Evolutionary conservation across 345 rosid genomes (phyloP), one percentile per base, ranked within the genome.

Genomic region (Camelina laxa): DNA sequence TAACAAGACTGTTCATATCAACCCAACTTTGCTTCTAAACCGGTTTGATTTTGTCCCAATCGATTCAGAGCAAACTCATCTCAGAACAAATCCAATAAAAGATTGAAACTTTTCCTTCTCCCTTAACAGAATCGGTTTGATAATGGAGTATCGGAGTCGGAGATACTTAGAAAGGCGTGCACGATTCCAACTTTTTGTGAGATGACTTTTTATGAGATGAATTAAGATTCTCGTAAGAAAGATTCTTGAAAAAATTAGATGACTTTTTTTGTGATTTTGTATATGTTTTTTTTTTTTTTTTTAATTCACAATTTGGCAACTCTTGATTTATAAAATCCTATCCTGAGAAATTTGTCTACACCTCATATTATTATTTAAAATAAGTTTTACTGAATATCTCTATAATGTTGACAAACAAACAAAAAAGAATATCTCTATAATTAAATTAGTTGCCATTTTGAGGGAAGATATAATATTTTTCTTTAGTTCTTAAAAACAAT

Each of bases 1-100:
- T 82, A 16, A 84, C 74, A 74, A 91, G 65, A 73, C 86, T 77
- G 48, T 75, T 83, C 81, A 83, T 83, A 64, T 77, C 81, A 54
- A 59, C 68, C 68, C 39, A 45, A 62, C 8, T 8, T 27, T 7
- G 6, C 31, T 64, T 21, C 17, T 11, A 14, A 66, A 66, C 9
- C 9, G 31, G 10, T 61, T 69, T 48, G 72, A 48, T 16, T 13
- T 67, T 55, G 30, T 27, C 2, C n/a, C 20, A 48, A 77, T 56
- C 76, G 69, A 44, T 69, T 63, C 60, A 76, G 41, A 69, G 41
- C 69, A 9, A 31, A 69, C 64, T 54, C 79, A 41, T 67, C n/a
- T 49, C 73, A 41, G 27, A 35, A 66, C 22, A 48, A 45, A 16
- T 16, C 49, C 49, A 38, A 14, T 0, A 27, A 75, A 67, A 75